Evolutionary conservation across 169 alveolate genomes (phyloP), one percentile per base, ranked within the genome.

Genomic region (Cryptosporidium sp.): DNA sequence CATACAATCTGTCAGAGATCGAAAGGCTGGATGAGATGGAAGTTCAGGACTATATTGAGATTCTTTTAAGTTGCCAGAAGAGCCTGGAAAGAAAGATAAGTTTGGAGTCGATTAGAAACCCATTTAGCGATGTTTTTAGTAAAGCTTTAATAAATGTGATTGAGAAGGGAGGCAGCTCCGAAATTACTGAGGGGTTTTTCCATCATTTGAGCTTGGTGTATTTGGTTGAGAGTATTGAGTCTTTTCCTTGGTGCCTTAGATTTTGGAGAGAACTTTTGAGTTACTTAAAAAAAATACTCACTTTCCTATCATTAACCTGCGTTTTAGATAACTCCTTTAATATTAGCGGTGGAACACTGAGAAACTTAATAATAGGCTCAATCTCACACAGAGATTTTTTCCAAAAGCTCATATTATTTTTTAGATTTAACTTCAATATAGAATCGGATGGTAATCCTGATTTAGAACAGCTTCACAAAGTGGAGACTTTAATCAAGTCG

Each of bases 231-330:
- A 80, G 68, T 37, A 41, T 73, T 33, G 70, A 73, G 37, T 33
- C 35, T 29, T 73, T 37, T 18, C 86, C 86, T 26, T 73, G 86
- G 86, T 55, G 35, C 7, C 23, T 73, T 12, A 35, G 51, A 26
- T 8, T 21, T 31, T 73, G 86, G 86, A 33, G 35, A 10, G 70
- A 37, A n/a, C 68, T 73, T 18, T 52, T 35, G 43, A 10, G 21
- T 8, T 59, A 39, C 14, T 29, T 73, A 23, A 52, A 41, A 55
- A 55, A n/a, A 23, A 16, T 73, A 10, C 43, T 55, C 9, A 16
- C 33, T 31, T 52, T 73, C 31, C 68, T 73, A 31, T 52, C 86
- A 39, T n/a, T 31, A 37, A 31, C 68, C 14, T 21, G 23, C 6
- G 29, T 73, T 29, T 23, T 73, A n/a, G 86, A 73, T 33, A 31